Base-by-base conservation (phyloP, 2,329 filamentous ascomycete species). In the Pseudohalonectria lignicola region DNA sequence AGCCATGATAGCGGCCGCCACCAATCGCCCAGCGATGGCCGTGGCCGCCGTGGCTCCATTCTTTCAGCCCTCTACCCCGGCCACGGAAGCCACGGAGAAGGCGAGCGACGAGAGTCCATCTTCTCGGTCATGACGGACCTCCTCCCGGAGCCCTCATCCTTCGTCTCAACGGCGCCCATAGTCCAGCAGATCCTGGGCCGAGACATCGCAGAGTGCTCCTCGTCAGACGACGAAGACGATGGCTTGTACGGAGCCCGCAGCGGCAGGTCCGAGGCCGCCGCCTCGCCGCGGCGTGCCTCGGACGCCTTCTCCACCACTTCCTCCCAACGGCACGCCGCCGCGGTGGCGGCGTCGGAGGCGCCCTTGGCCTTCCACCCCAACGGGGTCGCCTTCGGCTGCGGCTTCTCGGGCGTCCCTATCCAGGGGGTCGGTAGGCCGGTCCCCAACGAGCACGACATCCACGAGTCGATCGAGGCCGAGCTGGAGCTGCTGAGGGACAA, bases 341-440 rank as follows among this genome's bases (percentile, higher is more conserved):
- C 19, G n/a, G 5, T 20, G 9, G 28, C 9, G 25, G 6, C 17
- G 8, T 17, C 35, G 11, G 45, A 46, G 12, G 45, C 42, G 7
- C 44, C 43, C 25, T 42, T 50, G 4, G 45, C 47, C 18, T 50
- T 50, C 39, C 48, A 50, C 39, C 47, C 48, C 8, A 47, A 43
- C 11, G 48, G 48, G 10, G 40, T 50, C 18, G 45, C 45, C 7
- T 50, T 41, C 34, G 48, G 48, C 19, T 45, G 39, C 11, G 47
- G 47, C 16, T 49, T 42, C 37, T 48, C 45, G 3, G 36, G 43
- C 2, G 39, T 50, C 17, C 38, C 48, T 4, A 40, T 48, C 21
- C 48, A 40, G 15, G 47, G 47, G 5, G 10, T 49, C 10, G 48
- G 49, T 25, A 42, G 43, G 15, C 47, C 45, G 2, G 48, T 50